phyloP scores from a whole-genome alignment of 495 filamentous ascomycete species.

The Umbilicaria muhlenbergii region DNA sequence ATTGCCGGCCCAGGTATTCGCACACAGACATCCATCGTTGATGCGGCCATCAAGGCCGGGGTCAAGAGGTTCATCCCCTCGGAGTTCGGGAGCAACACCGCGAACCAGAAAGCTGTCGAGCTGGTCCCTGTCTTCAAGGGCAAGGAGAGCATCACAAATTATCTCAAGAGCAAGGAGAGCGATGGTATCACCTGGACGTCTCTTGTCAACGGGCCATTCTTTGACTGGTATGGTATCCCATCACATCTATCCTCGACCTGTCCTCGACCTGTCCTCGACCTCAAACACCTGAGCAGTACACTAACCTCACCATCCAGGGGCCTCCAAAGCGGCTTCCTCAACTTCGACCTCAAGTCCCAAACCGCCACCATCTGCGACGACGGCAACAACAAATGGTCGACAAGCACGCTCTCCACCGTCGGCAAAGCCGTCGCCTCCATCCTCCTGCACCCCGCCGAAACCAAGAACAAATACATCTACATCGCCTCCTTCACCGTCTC shows the following conservation, averaged over 20 bases:
- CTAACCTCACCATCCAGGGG: constrained; percentile 9
- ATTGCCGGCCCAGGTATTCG: constrained; percentile 14
- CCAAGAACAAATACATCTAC: constrained; percentile 32
- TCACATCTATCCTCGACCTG: background rate
- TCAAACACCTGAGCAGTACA: background rate
- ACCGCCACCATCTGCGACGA: constrained; percentile 31
- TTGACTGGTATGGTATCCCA: constrained; percentile 29
- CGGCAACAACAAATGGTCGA: constrained; percentile 21
- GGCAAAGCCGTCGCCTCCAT: constrained; percentile 23
- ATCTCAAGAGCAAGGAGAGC: constrained; percentile 27
- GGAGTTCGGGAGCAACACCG: constrained; percentile 30
- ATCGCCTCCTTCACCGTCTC: constrained; percentile 27
- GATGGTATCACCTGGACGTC: constrained; percentile 31
- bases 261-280: background rate
- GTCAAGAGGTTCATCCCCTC: constrained; percentile 39
- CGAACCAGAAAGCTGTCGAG: constrained; percentile 18
- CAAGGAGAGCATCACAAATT: constrained; percentile 29
- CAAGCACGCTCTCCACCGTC: constrained; percentile 26
- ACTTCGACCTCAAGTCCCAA: constrained; percentile 23
- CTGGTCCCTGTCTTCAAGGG: constrained; percentile 27
- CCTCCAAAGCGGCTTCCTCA: constrained; percentile 27
- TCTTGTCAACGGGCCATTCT: constrained; percentile 31
- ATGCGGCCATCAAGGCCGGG: constrained; percentile 33
- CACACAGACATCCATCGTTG: constrained; percentile 27
- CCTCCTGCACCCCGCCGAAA: constrained; percentile 23